These are phyloP conservation scores for Patellifolia procumbens DNA, from an alignment of 179 eudicot species.

Conservation along the genomic window DNA sequence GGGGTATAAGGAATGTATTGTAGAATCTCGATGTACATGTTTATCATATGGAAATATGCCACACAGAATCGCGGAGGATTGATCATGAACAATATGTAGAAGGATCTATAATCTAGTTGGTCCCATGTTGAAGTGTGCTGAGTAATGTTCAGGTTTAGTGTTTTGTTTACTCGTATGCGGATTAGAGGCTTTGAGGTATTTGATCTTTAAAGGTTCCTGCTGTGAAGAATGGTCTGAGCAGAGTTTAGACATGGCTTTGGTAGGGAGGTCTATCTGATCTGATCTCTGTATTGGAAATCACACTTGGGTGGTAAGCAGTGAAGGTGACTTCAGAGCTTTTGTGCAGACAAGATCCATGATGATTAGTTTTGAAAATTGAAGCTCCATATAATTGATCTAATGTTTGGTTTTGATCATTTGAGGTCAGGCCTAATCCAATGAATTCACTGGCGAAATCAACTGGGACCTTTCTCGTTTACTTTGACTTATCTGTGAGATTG, in stretches of 20 bases:
- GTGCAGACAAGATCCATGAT: not conserved
- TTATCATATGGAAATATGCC: not conserved
- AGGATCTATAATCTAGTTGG: not conserved
- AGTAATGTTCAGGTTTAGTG: not conserved
- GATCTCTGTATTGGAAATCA: not conserved
- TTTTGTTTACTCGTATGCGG: too few relatives aligned
- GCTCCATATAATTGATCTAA: not conserved
- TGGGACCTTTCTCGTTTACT: not conserved
- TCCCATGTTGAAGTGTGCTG: not conserved
- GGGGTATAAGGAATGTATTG: not conserved
- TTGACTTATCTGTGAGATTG: not conserved
- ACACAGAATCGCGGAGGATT: not conserved
- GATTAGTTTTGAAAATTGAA: not conserved
- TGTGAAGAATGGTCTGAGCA: not conserved
- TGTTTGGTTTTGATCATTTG: not conserved
- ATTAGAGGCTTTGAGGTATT: not conserved
- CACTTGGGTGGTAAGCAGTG: not conserved
- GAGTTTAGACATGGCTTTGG: not conserved
- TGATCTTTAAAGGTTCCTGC: not conserved
- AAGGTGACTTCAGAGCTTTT: not conserved
- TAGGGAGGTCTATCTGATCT: not conserved
- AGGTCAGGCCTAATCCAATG: too few relatives aligned
- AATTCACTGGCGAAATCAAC: not conserved
- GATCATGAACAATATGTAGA: not conserved
- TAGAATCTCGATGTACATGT: not conserved